These are phyloP conservation scores for Xylariaceae sp. DNA, from an alignment of 2,329 filamentous ascomycete genomes.

Conservation along the genomic window DNA sequence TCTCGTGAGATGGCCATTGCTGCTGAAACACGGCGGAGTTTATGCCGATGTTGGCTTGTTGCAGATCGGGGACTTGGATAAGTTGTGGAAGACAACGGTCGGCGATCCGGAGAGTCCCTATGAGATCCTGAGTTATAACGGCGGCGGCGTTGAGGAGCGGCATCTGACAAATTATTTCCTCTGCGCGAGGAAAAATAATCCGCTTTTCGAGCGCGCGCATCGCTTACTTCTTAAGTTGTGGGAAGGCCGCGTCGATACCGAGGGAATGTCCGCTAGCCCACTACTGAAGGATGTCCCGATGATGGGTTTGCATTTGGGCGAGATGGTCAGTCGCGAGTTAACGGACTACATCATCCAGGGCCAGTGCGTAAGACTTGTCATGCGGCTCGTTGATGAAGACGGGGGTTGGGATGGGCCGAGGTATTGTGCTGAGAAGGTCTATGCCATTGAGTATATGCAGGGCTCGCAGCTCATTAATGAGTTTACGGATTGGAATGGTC, in stretches of 20 bases:
- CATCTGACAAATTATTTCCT: constrained; percentile 49
- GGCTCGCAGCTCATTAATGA: constrained; percentile 51
- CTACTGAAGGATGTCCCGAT: constrained; percentile 43
- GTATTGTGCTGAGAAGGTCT: constrained; percentile 47
- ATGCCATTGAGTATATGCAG: constrained; percentile 46
- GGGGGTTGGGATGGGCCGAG: constrained; percentile 51
- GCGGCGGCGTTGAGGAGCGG: constrained; percentile 32
- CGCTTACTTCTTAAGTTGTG: constrained; percentile 49
- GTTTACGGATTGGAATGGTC: constrained; percentile 48
- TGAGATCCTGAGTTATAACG: constrained; percentile 46
- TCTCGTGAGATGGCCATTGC: constrained; percentile 52
- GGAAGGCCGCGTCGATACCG: constrained; percentile 47
- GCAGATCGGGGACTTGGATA: constrained; percentile 54
- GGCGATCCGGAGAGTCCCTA: constrained; percentile 42
- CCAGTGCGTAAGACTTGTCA: constrained; percentile 47
- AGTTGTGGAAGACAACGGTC: constrained; percentile 48
- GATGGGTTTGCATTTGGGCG: constrained; percentile 34
- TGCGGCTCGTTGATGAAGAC: constrained; percentile 48
- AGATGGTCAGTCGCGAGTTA: constrained; percentile 41
- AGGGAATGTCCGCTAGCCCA: constrained; percentile 46
- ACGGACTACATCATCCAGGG: constrained; percentile 57
- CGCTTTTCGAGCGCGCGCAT: constrained; percentile 45
- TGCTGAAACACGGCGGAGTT: constrained; percentile 54
- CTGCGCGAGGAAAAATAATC: constrained; percentile 35
- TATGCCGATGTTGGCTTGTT: constrained; percentile 56